Evolutionary conservation across 176 grass and related monocot species (phyloP), one percentile per base, ranked within the genome.

Genomic region (Avena sativa): DNA sequence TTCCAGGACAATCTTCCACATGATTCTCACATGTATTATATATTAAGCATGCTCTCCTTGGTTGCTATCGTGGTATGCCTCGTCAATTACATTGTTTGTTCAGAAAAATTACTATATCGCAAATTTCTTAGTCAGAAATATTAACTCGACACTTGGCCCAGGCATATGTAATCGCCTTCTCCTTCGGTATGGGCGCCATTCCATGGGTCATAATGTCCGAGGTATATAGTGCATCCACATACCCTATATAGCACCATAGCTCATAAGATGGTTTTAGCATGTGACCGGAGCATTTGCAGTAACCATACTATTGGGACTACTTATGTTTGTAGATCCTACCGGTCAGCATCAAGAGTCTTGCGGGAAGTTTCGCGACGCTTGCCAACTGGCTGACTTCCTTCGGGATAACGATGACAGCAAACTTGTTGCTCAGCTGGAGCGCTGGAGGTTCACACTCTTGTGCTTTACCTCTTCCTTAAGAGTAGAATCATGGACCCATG

Each of bases 131-230:
- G 80, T 60, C 1, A 6, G 47, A 34, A 47, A 84, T 84, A 30
- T 71, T 55, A 59, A 81, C 32, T 83, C 11, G 50, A 49, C n/a
- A n/a, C 40, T 91, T 93, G 16, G 12, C 80, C 83, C 82, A 99
- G 97, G 91, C 80, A 68, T 94, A 83, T 96, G 92, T 94, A 1
- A 68, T 99, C 73, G 46, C 90, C 52, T 96, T 99, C 68, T 96
- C 97, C 65, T 90, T 99, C 34, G 94, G 97, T 55, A 83, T 99
- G 87, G 94, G 97, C 25, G 94, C 97, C 26, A 99, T 96, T 92
- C 97, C 97, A 56, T 99, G 97, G 94, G 91, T 99, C 79, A 99
- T 99, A 52, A 99, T 99, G 97, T 99, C 97, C 14, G 94, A 99
- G 97, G 97, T 99, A 92, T 58, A 74, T 58, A 78, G 57, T 83